Conservation (phyloP, 148 eudicot species). For the Camellia lanceoleosa region DNA sequence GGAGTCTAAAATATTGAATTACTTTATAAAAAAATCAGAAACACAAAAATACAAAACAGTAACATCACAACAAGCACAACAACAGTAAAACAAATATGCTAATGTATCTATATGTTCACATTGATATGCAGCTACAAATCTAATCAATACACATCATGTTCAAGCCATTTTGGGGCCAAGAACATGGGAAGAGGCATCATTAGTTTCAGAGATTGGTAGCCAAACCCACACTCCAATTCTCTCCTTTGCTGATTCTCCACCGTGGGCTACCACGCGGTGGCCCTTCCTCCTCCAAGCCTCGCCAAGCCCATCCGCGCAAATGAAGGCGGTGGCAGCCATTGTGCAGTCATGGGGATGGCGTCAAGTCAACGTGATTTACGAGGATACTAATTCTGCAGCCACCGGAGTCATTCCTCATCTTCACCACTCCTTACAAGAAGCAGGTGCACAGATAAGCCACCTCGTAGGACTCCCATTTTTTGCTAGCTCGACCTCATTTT, state of each 20-base stretch:
- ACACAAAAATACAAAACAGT: no score
- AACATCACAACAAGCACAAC: no score
- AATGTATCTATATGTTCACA: background rate
- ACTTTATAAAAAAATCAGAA: no score
- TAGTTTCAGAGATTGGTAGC: constrained; percentile 19
- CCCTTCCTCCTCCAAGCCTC: constrained; percentile 30
- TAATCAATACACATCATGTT: background rate
- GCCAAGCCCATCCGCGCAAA: constrained; percentile 8
- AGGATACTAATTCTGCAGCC: constrained; percentile 8
- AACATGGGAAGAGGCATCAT: constrained; percentile 1
- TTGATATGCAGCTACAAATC: background rate
- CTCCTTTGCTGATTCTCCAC: constrained; percentile 19
- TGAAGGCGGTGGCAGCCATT: constrained; percentile 25
- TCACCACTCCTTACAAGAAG: constrained; percentile 9
- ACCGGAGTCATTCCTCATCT: constrained; percentile 15
- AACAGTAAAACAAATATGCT: background rate
- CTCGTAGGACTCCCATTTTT: constrained; percentile 18
- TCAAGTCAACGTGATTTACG: constrained; percentile 19
- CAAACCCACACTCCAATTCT: constrained; percentile 11
- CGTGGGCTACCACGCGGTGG: constrained; percentile 21
- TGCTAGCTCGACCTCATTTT: background rate
- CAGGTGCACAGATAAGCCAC: constrained; percentile 1
- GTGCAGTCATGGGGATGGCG: constrained; percentile 19
- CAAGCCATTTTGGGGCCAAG: background rate
- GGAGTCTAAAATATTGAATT: no score